Conservation (phyloP, 2,329 filamentous ascomycete species). For the Colletotrichum nymphaeae region DNA sequence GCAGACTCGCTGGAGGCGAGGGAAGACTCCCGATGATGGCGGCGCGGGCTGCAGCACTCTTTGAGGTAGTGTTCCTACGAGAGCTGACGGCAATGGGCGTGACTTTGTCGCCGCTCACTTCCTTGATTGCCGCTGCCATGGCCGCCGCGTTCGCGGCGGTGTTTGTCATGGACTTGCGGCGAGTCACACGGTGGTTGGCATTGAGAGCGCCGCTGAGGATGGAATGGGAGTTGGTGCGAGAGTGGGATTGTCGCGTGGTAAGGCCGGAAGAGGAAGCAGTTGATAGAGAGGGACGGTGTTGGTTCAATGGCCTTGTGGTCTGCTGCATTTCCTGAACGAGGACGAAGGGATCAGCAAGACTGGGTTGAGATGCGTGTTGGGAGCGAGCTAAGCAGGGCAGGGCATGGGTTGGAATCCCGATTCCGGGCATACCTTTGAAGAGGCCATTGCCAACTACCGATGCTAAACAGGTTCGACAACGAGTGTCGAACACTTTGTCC, state of each 20-base stretch:
- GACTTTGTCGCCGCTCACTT: conserved; percentile 68
- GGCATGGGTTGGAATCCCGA: conserved; percentile 29
- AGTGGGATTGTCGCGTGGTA: conserved; percentile 70
- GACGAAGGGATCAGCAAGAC: conserved; percentile 51
- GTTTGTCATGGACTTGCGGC: conserved; percentile 92
- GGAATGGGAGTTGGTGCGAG: conserved; percentile 84
- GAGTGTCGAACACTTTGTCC: conserved; percentile 35
- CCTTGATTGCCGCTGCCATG: conserved; percentile 78
- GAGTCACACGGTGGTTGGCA: conserved; percentile 85
- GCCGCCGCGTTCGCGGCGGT: conserved; percentile 79
- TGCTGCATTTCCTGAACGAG: conserved; percentile 70
- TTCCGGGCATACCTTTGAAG: conserved; percentile 66
- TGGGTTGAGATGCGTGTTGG: conserved; percentile 34
- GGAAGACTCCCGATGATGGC: conserved; percentile 68
- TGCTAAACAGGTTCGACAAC: conserved; percentile 40
- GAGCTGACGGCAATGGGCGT: conserved; percentile 66
- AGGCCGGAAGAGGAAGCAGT: conserved; percentile 69
- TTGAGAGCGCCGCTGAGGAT: conserved; percentile 82
- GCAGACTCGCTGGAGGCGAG: conserved; percentile 76
- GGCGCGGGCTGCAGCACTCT: conserved; percentile 64
- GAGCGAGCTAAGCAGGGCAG: conserved; percentile 32
- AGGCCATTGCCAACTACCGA: conserved; percentile 65
- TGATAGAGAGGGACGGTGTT: conserved; percentile 70
- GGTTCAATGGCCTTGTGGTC: conserved; percentile 74
- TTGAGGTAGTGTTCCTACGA: conserved; percentile 78